These are phyloP conservation scores for Cryptococcus sp. DNA, from an alignment of 1,284 basidiomycete species.

Conservation along the genomic window DNA sequence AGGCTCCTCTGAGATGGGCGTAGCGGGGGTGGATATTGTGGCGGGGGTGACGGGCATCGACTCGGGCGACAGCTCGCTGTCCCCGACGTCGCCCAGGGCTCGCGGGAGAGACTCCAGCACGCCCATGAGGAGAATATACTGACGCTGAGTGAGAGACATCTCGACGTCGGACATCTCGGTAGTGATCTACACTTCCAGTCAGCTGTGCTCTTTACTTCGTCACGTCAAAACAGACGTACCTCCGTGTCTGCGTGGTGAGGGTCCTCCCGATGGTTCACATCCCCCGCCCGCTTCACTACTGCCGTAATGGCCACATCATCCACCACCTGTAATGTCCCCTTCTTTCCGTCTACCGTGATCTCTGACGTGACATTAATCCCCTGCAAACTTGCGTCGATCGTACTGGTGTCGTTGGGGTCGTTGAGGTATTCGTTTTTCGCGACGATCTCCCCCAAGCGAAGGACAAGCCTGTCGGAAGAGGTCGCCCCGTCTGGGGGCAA, in stretches of 20 bases:
- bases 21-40: slow-evolving; percentile 14
- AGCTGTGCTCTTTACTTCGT: slow-evolving; percentile 4
- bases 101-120: slow-evolving; percentile 72
- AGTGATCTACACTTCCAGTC: slow-evolving; percentile 25
- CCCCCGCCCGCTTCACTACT: slow-evolving; percentile 60
- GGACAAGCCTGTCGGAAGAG: slow-evolving; percentile 68
- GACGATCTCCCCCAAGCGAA: slow-evolving; percentile 84
- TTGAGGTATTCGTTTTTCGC: slow-evolving; percentile 73
- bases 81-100: slow-evolving; percentile 54
- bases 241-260: slow-evolving; percentile 64
- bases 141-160: slow-evolving; percentile 82
- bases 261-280: slow-evolving; percentile 50
- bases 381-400: slow-evolving; percentile 71
- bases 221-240: slow-evolving; percentile 51
- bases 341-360: slow-evolving; percentile 55
- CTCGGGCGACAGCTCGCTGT: slow-evolving; percentile 35
- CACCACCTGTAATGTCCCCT: slow-evolving; percentile 74
- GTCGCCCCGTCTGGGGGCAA: slow-evolving; percentile 70
- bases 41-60: slow-evolving; percentile 23
- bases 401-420: slow-evolving; percentile 56
- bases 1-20: slow-evolving; percentile 17
- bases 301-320: slow-evolving; percentile 83
- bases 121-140: slow-evolving; percentile 74
- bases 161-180: slow-evolving; percentile 82
- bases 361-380: slow-evolving; percentile 82